Evolutionary conservation across 768 basidiomycete species (phyloP).

Genomic region (Tephrocybe sp.): DNA sequence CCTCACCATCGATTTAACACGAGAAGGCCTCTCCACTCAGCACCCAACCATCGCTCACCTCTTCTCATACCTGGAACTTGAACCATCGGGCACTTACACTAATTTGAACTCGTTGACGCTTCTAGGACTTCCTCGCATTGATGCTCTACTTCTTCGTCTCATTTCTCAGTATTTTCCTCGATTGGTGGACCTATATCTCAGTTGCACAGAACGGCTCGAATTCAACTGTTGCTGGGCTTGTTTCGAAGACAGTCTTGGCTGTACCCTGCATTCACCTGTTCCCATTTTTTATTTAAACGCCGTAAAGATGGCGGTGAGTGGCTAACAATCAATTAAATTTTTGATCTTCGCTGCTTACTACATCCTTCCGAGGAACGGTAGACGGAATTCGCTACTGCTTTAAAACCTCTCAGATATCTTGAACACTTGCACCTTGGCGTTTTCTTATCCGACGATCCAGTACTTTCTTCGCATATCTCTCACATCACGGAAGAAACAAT

Average conservation of each 20-base stretch:
- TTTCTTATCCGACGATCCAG: conserved; percentile 53
- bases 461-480: conserved; percentile 45
- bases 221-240: conserved; percentile 61
- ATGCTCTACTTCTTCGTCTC: conserved; percentile 41
- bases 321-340: background rate
- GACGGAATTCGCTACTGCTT: conserved; percentile 40
- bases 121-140: conserved; percentile 56
- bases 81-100: conserved; percentile 24
- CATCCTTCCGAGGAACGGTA: too few relatives aligned
- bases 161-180: conserved; percentile 45
- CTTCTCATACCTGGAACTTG: conserved; percentile 29
- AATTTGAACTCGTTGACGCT: conserved; percentile 49
- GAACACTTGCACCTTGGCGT: conserved; percentile 56
- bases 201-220: conserved; percentile 58
- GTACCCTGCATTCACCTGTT: conserved; percentile 61
- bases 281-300: conserved; percentile 45
- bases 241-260: conserved; percentile 57
- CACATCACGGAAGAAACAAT: conserved; percentile 35
- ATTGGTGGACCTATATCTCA: conserved; percentile 50
- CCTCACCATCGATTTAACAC: conserved; percentile 40
- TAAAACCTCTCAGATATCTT: conserved; percentile 46
- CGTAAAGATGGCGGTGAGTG: conserved; percentile 50
- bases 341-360: too few relatives aligned
- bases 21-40: conserved; percentile 45
- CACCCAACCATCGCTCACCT: conserved; percentile 32